Evolutionary conservation across 2,329 filamentous ascomycete species (phyloP).

Genomic region (Pezicula radicicola): DNA sequence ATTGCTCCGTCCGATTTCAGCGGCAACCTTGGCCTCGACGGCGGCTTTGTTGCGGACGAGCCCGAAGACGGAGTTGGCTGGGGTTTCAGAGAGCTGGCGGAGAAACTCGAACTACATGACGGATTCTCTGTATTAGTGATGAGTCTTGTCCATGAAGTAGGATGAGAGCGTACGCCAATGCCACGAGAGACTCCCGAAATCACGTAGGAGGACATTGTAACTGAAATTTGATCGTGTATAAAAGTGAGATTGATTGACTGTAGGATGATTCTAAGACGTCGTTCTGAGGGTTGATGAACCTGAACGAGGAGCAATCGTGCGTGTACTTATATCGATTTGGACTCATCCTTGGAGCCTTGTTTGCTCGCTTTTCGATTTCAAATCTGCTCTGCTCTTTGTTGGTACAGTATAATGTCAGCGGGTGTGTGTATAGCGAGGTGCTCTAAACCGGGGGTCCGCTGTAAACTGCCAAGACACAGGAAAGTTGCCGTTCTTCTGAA

Average conservation of each 20-base stretch:
- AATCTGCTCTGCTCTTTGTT: slow-evolving; percentile 8
- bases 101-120: slow-evolving; percentile 45
- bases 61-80: slow-evolving; percentile 41
- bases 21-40: slow-evolving; percentile 39
- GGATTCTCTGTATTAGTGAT: slow-evolving; percentile 6
- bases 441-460: slow-evolving; percentile 9
- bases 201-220: slow-evolving; percentile 22
- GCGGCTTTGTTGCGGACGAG: slow-evolving; percentile 44
- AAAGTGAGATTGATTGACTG: slow-evolving; percentile 11
- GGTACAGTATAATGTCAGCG: background rate
- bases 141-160: slow-evolving; percentile 9
- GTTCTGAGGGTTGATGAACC: slow-evolving; percentile 11
- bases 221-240: slow-evolving; percentile 7
- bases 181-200: slow-evolving; percentile 23
- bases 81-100: slow-evolving; percentile 38
- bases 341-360: slow-evolving; percentile 9
- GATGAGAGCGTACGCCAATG: slow-evolving; percentile 19
- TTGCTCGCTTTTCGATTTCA: slow-evolving; percentile 12
- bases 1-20: slow-evolving; percentile 31
- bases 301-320: slow-evolving; percentile 5
- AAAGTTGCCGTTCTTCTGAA: slow-evolving; percentile 13
- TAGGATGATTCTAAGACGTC: slow-evolving; percentile 9
- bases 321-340: slow-evolving; percentile 11
- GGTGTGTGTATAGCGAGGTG: slow-evolving; percentile 3
- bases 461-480: slow-evolving; percentile 13